Evolutionary conservation across 1,284 basidiomycete genomes (phyloP).

Genomic region (Leccinum insigne): DNA sequence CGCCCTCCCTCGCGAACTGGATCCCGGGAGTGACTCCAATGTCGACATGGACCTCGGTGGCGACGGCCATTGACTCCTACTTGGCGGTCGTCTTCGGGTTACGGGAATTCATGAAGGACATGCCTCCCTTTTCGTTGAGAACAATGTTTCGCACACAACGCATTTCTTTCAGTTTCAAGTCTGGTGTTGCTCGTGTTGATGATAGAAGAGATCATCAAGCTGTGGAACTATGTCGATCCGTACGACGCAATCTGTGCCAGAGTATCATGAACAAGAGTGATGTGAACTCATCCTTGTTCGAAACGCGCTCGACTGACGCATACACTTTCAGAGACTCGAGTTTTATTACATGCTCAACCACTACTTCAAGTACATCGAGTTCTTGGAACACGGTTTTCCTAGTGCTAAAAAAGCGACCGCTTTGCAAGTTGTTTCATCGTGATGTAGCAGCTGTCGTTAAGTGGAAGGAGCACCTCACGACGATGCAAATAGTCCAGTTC

Average conservation of each 20-base stretch:
- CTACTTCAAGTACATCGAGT: constrained; percentile 90
- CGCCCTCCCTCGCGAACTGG: constrained; percentile 59
- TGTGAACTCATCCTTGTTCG: constrained; percentile 25
- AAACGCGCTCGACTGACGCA: constrained; percentile 9
- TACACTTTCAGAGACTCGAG: constrained; percentile 62
- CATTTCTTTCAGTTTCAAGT: constrained; percentile 82
- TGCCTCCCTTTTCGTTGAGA: constrained; percentile 74
- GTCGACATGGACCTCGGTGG: constrained; percentile 75
- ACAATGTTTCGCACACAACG: constrained; percentile 91
- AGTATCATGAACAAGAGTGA: constrained; percentile 81
- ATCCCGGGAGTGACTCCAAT: constrained; percentile 74
- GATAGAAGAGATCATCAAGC: constrained; percentile 83
- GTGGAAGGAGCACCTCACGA: constrained; percentile 98
- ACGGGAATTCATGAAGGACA: constrained; percentile 82
- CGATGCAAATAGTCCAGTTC: constrained; percentile 95
- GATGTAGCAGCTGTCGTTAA: constrained; percentile 27
- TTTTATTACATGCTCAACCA: constrained; percentile 99
- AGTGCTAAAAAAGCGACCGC: constrained; percentile 95
- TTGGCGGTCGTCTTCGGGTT: constrained; percentile 87
- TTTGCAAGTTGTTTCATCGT: constrained; percentile 55
- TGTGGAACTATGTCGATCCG: constrained; percentile 66
- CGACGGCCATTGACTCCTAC: constrained; percentile 74
- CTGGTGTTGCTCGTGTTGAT: constrained; percentile 81
- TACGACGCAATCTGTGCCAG: constrained; percentile 82
- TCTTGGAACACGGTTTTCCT: constrained; percentile 94